phyloP scores from a whole-genome alignment of 768 basidiomycete species.

The Multifurca ochricompacta region DNA sequence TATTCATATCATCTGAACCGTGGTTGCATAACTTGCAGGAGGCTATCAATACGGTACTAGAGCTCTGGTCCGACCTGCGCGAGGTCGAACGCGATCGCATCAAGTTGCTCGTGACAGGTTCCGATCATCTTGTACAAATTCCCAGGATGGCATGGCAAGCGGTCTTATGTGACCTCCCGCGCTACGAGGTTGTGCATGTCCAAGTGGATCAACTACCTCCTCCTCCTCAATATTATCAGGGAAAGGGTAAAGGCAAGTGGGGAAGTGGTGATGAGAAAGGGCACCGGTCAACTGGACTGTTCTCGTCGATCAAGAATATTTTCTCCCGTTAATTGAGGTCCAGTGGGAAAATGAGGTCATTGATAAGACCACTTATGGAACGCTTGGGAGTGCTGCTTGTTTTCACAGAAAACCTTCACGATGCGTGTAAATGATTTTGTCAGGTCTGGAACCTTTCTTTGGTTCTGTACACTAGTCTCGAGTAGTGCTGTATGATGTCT shows the following conservation, averaged over 20 bases:
- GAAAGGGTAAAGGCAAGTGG: background rate
- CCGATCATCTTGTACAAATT: constrained; percentile 13
- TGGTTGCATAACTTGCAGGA: background rate
- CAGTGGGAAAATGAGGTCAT: background rate
- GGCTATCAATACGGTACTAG: constrained; percentile 7
- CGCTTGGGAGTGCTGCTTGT: background rate
- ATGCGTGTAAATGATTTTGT: background rate
- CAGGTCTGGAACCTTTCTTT: background rate
- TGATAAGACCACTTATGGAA: background rate
- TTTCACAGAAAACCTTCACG: background rate
- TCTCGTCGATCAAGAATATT: constrained; percentile 8
- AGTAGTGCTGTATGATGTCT: too few relatives aligned
- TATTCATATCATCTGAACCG: background rate
- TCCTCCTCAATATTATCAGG: constrained; percentile 14
- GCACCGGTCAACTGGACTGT: background rate
- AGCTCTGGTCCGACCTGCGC: constrained; percentile 13
- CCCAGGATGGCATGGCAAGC: constrained; percentile 14
- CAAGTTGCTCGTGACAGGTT: constrained; percentile 2
- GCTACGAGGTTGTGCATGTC: constrained; percentile 16
- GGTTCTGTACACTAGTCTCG: background rate
- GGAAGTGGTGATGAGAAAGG: background rate
- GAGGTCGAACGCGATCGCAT: constrained; percentile 2
- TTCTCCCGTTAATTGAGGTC: background rate
- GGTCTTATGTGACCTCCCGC: constrained; percentile 10
- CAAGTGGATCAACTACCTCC: constrained; percentile 9